phyloP scores from a whole-genome alignment of 192 early-diverging fungal species.

The Globomyces pollinis-pini region DNA sequence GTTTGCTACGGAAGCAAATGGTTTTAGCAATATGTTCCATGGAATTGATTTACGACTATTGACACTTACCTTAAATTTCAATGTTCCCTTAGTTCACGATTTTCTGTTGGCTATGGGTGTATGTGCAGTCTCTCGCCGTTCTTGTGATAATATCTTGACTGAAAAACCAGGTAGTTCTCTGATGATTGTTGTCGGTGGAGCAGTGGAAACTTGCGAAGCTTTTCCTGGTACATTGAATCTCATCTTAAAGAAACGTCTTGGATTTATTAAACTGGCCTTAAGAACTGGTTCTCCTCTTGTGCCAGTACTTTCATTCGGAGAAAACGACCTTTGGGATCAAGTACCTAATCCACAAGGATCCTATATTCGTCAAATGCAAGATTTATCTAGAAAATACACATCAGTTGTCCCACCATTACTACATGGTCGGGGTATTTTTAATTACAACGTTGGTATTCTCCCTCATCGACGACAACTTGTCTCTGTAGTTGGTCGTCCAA shows the following conservation, averaged over 20 bases:
- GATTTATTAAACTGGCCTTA: slow-evolving; percentile 81
- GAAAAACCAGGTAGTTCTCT: slow-evolving; percentile 8
- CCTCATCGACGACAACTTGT: slow-evolving; percentile 34
- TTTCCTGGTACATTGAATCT: slow-evolving; percentile 11
- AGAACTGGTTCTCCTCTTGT: slow-evolving; percentile 65
- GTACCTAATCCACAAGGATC: slow-evolving; percentile 61
- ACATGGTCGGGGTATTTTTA: slow-evolving; percentile 75
- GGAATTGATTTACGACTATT: background rate
- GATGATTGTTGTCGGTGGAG: slow-evolving; percentile 25
- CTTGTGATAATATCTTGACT: slow-evolving; percentile 10
- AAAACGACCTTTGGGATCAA: slow-evolving; percentile 72
- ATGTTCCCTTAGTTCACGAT: slow-evolving; percentile 16
- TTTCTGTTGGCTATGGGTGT: slow-evolving; percentile 15
- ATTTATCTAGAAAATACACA: slow-evolving; percentile 49
- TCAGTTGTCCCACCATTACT: slow-evolving; percentile 28
- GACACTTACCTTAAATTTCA: slow-evolving; percentile 8
- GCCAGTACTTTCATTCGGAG: slow-evolving; percentile 80
- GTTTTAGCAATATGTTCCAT: slow-evolving; percentile 41
- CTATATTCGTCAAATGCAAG: slow-evolving; percentile 58
- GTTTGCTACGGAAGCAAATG: background rate
- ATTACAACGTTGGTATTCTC: slow-evolving; percentile 60
- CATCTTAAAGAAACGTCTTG: slow-evolving; percentile 19
- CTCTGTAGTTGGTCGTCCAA: slow-evolving; percentile 55
- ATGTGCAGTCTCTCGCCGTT: background rate
- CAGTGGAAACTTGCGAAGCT: slow-evolving; percentile 39